Evolutionary conservation across 2,329 filamentous ascomycete genomes (phyloP), one percentile per base, ranked within the genome.

Genomic region (Chrysoporthe puriensis): DNA sequence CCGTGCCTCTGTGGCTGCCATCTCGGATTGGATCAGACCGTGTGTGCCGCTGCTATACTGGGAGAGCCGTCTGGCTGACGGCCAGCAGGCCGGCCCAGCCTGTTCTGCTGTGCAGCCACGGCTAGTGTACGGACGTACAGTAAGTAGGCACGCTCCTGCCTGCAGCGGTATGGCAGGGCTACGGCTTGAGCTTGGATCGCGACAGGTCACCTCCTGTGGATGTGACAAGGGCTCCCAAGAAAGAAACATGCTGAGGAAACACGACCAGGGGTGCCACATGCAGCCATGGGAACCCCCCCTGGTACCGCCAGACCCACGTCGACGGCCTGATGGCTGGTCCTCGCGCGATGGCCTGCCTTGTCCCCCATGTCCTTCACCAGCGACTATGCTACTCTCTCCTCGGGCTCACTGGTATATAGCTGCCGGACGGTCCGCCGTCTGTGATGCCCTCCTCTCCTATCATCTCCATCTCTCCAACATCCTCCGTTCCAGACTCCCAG

Each of bases 391-490:
- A n/a, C n/a, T 26, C 60, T 56, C 44, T 59, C 60, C 62, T 68
- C n/a, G 16, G 36, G 13, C 8, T 54, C 62, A 62, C 62, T 59
- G 43, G 66, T 69, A 69, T 69, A 69, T 69, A 69, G 59, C 54
- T 64, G 4, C n/a, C 57, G 56, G 54, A 40, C 44, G 18, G 58
- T 58, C 67, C 61, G 7, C 57, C n/a, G 54, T 40, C 32, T 59
- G n/a, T 59, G 43, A 59, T 58, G 40, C 14, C 56, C 34, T 62
- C 42, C 50, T 67, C 63, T 68, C 71, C 66, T 66, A 46, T 69
- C 62, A 61, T 69, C 66, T 64, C 57, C 67, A 66, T 68, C 59
- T 70, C 70, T 73, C 70, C 42, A 46, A 46, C 21, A 32, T 61
- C 59, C 59, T 48, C 3, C 13, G 14, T 34, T n/a, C 21, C 21